Evolutionary conservation across 805 yeast genomes (phyloP).

Genomic region (Saccharomyces jurei): DNA sequence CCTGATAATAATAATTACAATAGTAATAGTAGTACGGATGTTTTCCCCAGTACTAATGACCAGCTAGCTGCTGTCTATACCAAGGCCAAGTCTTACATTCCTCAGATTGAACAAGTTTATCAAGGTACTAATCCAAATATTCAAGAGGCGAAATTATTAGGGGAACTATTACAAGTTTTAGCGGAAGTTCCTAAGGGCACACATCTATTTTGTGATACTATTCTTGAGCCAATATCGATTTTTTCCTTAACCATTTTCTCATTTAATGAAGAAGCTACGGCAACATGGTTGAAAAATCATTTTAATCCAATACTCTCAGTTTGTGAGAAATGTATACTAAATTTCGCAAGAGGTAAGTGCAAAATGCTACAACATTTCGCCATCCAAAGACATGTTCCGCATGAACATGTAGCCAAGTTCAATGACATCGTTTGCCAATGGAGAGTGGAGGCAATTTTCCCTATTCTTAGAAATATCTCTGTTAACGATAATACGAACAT

Average conservation of each 20-base stretch:
- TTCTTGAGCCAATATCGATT: conserved; percentile 40
- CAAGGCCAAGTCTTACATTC: conserved; percentile 15
- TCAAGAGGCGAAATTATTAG: conserved; percentile 29
- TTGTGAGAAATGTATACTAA: conserved; percentile 48
- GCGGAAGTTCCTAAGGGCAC: conserved; percentile 22
- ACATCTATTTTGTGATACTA: conserved; percentile 53
- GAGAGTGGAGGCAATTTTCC: conserved; percentile 26
- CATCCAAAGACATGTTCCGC: conserved; percentile 39
- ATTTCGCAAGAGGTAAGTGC: conserved; percentile 48
- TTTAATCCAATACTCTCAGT: conserved; percentile 35
- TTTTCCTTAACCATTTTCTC: conserved; percentile 56
- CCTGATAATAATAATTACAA: not conserved
- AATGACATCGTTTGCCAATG: conserved; percentile 30
- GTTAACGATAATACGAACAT: conserved; percentile 15
- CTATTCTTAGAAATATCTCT: conserved; percentile 19
- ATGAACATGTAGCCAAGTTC: conserved; percentile 34
- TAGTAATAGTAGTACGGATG: not conserved
- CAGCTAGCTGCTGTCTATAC: conserved; percentile 1
- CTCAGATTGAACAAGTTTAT: conserved; percentile 24
- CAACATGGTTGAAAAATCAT: conserved; percentile 36
- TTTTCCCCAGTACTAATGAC: not conserved
- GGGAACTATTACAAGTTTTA: conserved; percentile 34
- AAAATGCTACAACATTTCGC: conserved; percentile 45
- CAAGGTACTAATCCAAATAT: conserved; percentile 20
- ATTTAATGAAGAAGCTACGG: conserved; percentile 40